Evolutionary conservation across 2,329 filamentous ascomycete genomes (phyloP), one percentile per base, ranked within the genome.

Genomic region (Trichoderma sp.): DNA sequence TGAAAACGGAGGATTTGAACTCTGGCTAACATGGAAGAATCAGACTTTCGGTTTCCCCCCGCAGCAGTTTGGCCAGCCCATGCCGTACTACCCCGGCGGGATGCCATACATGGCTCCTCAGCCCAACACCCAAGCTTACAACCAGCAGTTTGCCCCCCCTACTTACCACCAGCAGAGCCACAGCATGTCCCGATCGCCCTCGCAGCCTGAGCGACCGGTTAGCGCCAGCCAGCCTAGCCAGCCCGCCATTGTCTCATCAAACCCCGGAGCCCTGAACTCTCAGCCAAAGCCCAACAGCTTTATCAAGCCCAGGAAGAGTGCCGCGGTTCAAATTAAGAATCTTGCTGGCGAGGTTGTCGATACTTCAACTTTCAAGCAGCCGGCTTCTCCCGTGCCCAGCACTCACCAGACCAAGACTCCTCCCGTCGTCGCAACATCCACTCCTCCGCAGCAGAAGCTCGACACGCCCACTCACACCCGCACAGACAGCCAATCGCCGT

Each of bases 241-340:
- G 82, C 84, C 89, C 78, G 89, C 81, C 80, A 86, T 84, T 72
- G 88, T 91, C 39, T 88, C 89, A n/a, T 89, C 89, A 74, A 86
- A 87, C 6, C 84, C 89, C 4, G 87, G 89, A 75, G 90, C 91
- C 73, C 87, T 91, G 73, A 88, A 89, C 73, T 90, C 91, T 11
- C 85, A 87, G 75, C 78, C 83, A 9, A 88, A 87, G 81, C 82
- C 73, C 79, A 82, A 81, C 51, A 82, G 81, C 72, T 87, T 88
- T 72, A 80, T 84, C 79, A 88, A 86, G 77, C 84, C 84, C 36
- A 86, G 85, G 80, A 93, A 92, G 85, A 94, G 89, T 81, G 90
- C 90, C 62, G 90, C 92, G 1, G 92, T 98, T 75, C 86, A 90
- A 63, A 97, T 98, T 85, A 97, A 94, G 86, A 93, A 94, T 78